Evolutionary conservation across 2,329 filamentous ascomycete species (phyloP), one percentile per base, ranked within the genome.

Genomic region (Phialophora tarda): DNA sequence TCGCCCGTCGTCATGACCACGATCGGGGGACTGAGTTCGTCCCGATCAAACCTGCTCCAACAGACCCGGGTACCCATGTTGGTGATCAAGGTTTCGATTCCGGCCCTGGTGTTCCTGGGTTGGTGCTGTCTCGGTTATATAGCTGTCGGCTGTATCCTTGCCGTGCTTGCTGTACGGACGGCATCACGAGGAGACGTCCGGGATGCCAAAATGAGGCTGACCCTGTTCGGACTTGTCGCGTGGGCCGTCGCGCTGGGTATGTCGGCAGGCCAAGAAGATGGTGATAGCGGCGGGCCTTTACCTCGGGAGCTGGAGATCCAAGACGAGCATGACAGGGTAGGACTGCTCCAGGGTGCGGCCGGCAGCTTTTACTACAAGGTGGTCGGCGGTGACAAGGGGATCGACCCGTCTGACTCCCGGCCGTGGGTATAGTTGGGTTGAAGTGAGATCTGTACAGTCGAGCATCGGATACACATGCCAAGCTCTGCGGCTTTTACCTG

Each of bases 1-100:
- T 65, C 63, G 26, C 32, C 47, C 14, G 34, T 44, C 12, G 28
- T 62, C 47, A 62, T 65, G 63, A 41, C 48, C 32, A 48, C 30
- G 12, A 26, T 62, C 23, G 63, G 63, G 1, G 63, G 63, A 3
- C 21, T 62, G 6, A 62, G 21, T n/a, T 56, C 63, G 11, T 10
- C 38, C 2, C n/a, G 63, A 30, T 14, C 32, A n/a, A 65, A 65
- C 28, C 11, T 38, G 11, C 23, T 57, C 11, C 47, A 65, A 51
- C 63, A 65, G 50, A 50, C 23, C n/a, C 47, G 63, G 0, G 50
- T 32, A 14, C 63, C 63, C 2, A 7, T 30, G n/a, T 50, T 65
- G n/a, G 63, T 65, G 14, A 50, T 65, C 41, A 65, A 65, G 26
- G 51, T 65, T 23, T 65, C 17, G 3, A 57, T 65, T 41, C 63